Percentiles rank a stretch among this genome's conserved stretches.
These are phyloP conservation scores for Bipolaris sorokiniana DNA, from an alignment of 2,329 filamentous ascomycete genomes.

Conservation along the genomic window DNA sequence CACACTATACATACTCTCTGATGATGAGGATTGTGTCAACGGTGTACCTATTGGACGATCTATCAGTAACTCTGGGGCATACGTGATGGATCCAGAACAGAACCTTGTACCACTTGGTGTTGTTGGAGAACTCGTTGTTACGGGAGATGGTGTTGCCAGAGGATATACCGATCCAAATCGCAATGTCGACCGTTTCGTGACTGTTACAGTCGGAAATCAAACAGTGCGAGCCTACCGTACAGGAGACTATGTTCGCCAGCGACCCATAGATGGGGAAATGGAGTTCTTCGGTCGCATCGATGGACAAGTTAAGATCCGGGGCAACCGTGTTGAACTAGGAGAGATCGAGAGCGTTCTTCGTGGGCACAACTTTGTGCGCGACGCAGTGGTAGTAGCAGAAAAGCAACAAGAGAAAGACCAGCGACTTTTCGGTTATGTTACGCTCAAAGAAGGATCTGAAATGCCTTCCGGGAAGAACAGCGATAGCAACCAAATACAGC, in stretches of 20 bases:
- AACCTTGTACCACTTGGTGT: slow-evolving; percentile 22
- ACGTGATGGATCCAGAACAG: slow-evolving; percentile 2
- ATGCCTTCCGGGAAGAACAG: not conserved
- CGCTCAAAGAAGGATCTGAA: not conserved
- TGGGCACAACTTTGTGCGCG: not conserved
- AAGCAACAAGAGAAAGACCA: not conserved
- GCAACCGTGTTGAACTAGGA: slow-evolving; percentile 33
- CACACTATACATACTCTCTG: slow-evolving; percentile 53
- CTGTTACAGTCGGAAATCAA: not conserved
- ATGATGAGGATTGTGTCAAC: slow-evolving; percentile 7
- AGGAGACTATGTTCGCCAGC: slow-evolving; percentile 28
- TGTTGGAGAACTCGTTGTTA: slow-evolving; percentile 32
- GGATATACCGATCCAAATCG: slow-evolving; percentile 27
- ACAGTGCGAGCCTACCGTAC: slow-evolving; percentile 37
- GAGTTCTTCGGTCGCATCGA: slow-evolving; percentile 28
- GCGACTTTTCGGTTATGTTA: not conserved
- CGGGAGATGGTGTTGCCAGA: slow-evolving; percentile 20
- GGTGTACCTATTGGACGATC: slow-evolving; percentile 49
- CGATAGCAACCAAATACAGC: not conserved
- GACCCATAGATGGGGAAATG: slow-evolving; percentile 22
- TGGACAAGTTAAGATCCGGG: slow-evolving; percentile 32
- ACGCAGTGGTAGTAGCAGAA: not conserved
- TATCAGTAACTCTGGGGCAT: slow-evolving; percentile 4
- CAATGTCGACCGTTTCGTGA: slow-evolving; percentile 18
- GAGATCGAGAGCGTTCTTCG: slow-evolving; percentile 27